A percentile compares a stretch with the other conserved stretches of the same genome.
These are phyloP conservation scores for Aeschynomene evenia DNA, from an alignment of 306 rosid genomes.

Conservation along the genomic window DNA sequence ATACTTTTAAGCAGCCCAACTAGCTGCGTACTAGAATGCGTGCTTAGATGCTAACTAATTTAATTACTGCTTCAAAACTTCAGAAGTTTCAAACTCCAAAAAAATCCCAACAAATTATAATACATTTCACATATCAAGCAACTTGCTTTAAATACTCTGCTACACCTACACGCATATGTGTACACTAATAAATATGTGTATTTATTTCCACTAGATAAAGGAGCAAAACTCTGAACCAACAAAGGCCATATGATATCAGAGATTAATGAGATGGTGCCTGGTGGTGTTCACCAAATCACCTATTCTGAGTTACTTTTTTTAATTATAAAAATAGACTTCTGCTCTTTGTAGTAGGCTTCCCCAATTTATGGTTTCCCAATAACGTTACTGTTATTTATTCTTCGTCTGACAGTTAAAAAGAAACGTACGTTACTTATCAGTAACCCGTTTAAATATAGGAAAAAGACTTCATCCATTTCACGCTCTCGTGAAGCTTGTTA, in stretches of 20 bases:
- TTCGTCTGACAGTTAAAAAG: constrained; percentile 1
- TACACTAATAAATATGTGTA: no score
- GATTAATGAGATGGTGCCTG: constrained; percentile 19
- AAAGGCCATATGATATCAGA: background rate
- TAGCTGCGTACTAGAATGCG: no score
- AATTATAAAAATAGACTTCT: background rate
- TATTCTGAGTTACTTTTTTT: background rate
- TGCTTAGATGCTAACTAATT: no score
- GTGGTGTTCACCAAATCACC: constrained; percentile 18
- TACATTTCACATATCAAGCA: constrained; percentile 10
- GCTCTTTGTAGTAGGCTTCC: background rate
- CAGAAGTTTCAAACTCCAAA: background rate
- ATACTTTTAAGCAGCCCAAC: no score
- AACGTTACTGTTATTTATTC: background rate
- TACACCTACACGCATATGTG: background rate
- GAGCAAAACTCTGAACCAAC: constrained; percentile 7
- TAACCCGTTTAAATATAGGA: background rate
- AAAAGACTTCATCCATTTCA: constrained; percentile 4
- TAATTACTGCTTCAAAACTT: no score
- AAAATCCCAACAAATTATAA: constrained; percentile 24
- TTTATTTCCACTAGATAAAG: no score
- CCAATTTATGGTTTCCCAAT: background rate
- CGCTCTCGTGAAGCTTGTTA: constrained; percentile 8
- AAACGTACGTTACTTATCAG: background rate
- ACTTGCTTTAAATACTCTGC: constrained; percentile 24